Conservation (phyloP, 768 basidiomycete genomes). For the Mycena galopus region DNA sequence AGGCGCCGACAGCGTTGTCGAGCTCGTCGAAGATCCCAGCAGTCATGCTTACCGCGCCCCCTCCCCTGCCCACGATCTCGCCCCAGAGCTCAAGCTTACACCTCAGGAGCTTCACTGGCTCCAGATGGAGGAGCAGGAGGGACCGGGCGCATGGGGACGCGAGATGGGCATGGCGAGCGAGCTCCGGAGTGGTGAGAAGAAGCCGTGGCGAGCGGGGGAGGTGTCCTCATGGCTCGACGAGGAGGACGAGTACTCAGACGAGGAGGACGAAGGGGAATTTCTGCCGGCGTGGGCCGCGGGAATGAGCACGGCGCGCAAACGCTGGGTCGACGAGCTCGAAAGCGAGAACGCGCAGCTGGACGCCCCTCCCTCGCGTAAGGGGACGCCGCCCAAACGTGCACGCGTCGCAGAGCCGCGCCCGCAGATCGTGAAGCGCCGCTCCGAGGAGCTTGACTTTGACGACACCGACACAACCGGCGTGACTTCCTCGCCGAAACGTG, state of each 20-base stretch:
- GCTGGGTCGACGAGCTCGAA: constrained; percentile 49
- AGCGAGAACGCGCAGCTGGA: constrained; percentile 39
- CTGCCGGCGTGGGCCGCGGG: constrained; percentile 6
- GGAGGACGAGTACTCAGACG: constrained; percentile 1
- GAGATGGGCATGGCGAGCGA: constrained; percentile 34
- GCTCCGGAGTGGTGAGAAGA: constrained; percentile 10
- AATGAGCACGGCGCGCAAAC: constrained; percentile 35
- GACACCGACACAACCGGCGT: no score
- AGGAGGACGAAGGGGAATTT: not conserved
- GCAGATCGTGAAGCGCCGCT: no score
- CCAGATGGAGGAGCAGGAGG: constrained; percentile 51
- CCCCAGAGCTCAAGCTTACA: not conserved
- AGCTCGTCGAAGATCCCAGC: constrained; percentile 30
- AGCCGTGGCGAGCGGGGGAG: constrained; percentile 13
- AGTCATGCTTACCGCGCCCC: not conserved
- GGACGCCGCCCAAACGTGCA: constrained; percentile 50
- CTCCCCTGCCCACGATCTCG: no score
- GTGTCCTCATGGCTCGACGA: not conserved
- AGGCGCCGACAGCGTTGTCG: constrained; percentile 30
- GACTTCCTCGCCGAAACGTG: no score
- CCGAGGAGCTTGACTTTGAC: no score
- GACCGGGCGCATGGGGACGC: constrained; percentile 39
- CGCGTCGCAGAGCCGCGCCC: constrained; percentile 27
- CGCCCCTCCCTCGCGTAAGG: no score
- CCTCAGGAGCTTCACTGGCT: constrained; percentile 45